Base-by-base conservation (phyloP, 2,329 filamentous ascomycete species). In the Apiospora arundinis region DNA sequence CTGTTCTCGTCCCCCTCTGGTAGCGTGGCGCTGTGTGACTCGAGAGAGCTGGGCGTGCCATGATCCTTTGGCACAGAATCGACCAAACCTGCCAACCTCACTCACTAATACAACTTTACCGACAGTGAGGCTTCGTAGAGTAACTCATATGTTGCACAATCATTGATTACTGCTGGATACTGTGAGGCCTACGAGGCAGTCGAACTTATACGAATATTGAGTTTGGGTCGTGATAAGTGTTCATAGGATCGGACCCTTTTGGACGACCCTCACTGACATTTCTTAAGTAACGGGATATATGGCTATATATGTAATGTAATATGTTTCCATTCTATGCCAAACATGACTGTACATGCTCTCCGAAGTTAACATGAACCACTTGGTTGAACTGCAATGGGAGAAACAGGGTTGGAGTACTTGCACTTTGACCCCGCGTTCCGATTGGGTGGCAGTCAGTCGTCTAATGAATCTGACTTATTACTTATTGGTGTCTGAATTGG, bases 381-480 rank as follows among this genome's bases (percentile, higher is more conserved):
- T n/a, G n/a, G n/a, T 49, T 11, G 46, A 49, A 8, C 25, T 49
- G 48, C 14, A 28, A 52, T 14, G 11, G 48, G 9, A 52, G 23
- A n/a, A 14, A 52, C 23, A 52, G 11, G n/a, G 25, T 12, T 49
- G 46, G 8, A 9, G 12, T 28, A 25, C 14, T 25, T 12, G 48
- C 11, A 28, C 48, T 52, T 52, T 52, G 48, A 28, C 23, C n/a
- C 23, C 11, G 48, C 4, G 23, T 14, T 52, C 48, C 23, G 48
- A 52, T 52, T 52, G n/a, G 48, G 3, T 14, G 48, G 23, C 23
- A 52, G 48, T 28, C 4, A 52, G 11, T 52, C 48, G 23, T 28
- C 48, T 23, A 52, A 52, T 28, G 14, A 56, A 25, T 56, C 49
- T 7, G 49, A 56, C 49, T 56, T 56, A 56, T 56, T 56, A 56